phyloP scores from a whole-genome alignment of 768 basidiomycete species.

The Suillus subaureus region DNA sequence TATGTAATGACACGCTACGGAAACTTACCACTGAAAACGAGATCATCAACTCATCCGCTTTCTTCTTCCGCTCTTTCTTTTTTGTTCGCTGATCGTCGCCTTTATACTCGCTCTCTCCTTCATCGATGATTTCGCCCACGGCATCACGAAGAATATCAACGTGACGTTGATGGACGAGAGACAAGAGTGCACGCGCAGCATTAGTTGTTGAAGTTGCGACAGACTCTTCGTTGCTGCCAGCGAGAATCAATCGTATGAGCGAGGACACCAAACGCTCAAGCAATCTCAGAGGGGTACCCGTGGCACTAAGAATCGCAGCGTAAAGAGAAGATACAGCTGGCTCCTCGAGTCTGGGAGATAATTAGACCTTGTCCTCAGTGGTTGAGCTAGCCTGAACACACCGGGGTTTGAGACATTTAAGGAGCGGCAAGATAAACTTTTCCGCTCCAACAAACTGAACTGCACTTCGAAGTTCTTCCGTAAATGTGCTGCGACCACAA shows the following conservation, averaged over 20 bases:
- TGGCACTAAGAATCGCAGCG: conserved; percentile 31
- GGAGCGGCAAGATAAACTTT: conserved; percentile 57
- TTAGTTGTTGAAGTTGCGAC: conserved; percentile 4
- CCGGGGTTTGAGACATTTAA: conserved; percentile 42
- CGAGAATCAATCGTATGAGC: conserved; percentile 23
- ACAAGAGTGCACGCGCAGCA: conserved; percentile 44
- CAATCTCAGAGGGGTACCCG: conserved; percentile 22
- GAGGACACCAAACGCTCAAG: conserved; percentile 25
- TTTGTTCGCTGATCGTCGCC: conserved; percentile 22
- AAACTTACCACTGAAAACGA: conserved; percentile 58
- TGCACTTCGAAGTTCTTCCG: conserved; percentile 47
- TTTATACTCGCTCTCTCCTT: conserved; percentile 15
- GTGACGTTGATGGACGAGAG: conserved; percentile 66
- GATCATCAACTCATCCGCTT: conserved; percentile 55
- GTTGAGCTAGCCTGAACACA: conserved; percentile 30
- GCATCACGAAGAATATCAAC: conserved; percentile 48
- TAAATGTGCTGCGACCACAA: conserved; percentile 40
- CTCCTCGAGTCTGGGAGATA: conserved; percentile 34
- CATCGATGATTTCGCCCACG: conserved; percentile 40
- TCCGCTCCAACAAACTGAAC: conserved; percentile 54
- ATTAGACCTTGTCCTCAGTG: background rate
- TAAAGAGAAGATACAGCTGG: conserved; percentile 29
- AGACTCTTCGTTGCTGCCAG: conserved; percentile 3
- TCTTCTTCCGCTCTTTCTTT: conserved; percentile 38
- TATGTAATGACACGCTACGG: background rate